phyloP scores from a whole-genome alignment of 768 basidiomycete genomes.

The Boletus subparvulus region DNA sequence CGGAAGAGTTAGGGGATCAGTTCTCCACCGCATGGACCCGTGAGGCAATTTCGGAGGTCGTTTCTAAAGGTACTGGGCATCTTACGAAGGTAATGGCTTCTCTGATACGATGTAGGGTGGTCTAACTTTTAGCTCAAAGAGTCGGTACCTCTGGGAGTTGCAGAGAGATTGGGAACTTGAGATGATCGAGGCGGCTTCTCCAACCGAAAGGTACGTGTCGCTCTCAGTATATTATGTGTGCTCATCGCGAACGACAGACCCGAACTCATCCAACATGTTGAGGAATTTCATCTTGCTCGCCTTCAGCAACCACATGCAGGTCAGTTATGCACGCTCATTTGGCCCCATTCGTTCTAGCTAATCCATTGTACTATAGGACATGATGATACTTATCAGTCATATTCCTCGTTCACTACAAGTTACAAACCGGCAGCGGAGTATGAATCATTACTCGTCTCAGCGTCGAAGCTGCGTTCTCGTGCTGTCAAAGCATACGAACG shows the following conservation, averaged over 20 bases:
- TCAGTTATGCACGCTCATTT: slow-evolving; percentile 30
- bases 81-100: slow-evolving; percentile 52
- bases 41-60: slow-evolving; percentile 50
- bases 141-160: slow-evolving; percentile 67
- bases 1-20: slow-evolving; percentile 52
- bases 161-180: slow-evolving; percentile 76
- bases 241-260: slow-evolving; percentile 33
- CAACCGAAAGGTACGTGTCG: slow-evolving; percentile 44
- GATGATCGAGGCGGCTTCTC: slow-evolving; percentile 49
- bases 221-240: not conserved
- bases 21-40: slow-evolving; percentile 67
- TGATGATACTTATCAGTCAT: slow-evolving; percentile 79
- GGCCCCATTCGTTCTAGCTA: not conserved
- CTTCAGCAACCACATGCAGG: slow-evolving; percentile 77
- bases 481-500: slow-evolving; percentile 61
- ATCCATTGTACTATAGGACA: slow-evolving; percentile 48
- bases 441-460: slow-evolving; percentile 70
- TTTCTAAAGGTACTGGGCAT: slow-evolving; percentile 58
- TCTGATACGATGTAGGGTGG: slow-evolving; percentile 5
- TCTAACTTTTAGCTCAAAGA: slow-evolving; percentile 42
- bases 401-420: slow-evolving; percentile 86
- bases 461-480: slow-evolving; percentile 67
- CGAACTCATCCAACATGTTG: slow-evolving; percentile 48
- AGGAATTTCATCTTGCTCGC: slow-evolving; percentile 60
- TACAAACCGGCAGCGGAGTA: slow-evolving; percentile 75